Base-by-base conservation (phyloP, 2,329 filamentous ascomycete species). In the Ophiocordyceps camponoti-rufipedis region DNA sequence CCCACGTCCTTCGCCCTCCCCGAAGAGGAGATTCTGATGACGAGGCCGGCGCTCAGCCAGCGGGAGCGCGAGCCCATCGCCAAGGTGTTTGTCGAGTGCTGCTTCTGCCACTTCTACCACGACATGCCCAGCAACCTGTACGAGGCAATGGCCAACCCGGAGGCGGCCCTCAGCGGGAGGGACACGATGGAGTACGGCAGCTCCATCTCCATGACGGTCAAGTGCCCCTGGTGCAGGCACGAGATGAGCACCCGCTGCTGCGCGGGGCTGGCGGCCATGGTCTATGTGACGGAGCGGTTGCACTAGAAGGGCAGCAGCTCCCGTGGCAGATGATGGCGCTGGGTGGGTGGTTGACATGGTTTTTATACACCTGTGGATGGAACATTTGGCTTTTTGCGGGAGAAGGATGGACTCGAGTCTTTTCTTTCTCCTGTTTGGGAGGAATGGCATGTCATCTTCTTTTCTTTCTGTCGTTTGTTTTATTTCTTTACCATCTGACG, bases 151-250 rank as follows among this genome's bases (percentile, higher is more conserved):
- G 70, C 71, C 5, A 71, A 71, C 50, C 74, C 75, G 0, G 69
- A 75, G 42, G 67, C 67, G 4, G 61, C 75, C 12, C 64, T 79
- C 12, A 67, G 69, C 16, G 43, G 54, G 45, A 70, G 73, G 43
- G 65, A 65, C 46, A 58, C 61, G 29, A 58, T 69, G 6, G 73
- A 73, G 1, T 73, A 76, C 41, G 68, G 68, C 40, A 74, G 74
- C 1, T 63, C 70, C 7, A 68, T 79, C 41, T 75, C 70, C 9
- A 78, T 77, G 50, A 74, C 70, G 54, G 74, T 82, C 28, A 74
- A 72, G 51, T 85, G 80, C 56, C 79, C 79, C 9, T 85, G 81
- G 81, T 85, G 81, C 57, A 66, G 67, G 41, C 81, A 85, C 61
- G 71, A 72, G 44, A 84, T 85, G 80, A 78, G 68, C 51, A 79